Conservation (phyloP, 2,329 filamentous ascomycete genomes). For the Blastomyces silverae region DNA sequence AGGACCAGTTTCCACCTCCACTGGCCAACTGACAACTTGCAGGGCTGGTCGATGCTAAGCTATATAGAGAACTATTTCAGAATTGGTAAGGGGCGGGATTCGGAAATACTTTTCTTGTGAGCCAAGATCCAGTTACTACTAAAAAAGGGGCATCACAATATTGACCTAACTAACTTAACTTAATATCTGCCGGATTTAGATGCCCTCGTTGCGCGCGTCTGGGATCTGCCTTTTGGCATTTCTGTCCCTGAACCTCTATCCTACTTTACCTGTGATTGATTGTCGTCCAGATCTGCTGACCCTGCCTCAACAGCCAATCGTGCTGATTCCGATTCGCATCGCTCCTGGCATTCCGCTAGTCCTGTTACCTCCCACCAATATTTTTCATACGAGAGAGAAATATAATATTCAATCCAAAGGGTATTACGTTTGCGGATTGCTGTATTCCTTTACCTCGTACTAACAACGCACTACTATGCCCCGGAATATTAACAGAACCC, state of each 20-base stretch:
- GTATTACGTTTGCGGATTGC: neutral
- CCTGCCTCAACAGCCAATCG: neutral
- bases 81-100: neutral
- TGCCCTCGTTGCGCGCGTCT: neutral
- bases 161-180: neutral
- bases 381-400: neutral
- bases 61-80: neutral
- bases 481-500: neutral
- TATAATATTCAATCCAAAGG: neutral
- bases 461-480: neutral
- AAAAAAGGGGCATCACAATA: neutral
- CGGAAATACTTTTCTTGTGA: neutral
- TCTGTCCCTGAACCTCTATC: neutral
- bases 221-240: neutral
- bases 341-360: neutral
- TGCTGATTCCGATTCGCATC: neutral
- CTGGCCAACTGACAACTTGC: neutral
- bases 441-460: neutral
- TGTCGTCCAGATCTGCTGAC: neutral
- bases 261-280: neutral
- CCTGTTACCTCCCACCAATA: neutral
- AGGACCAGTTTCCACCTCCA: neutral
- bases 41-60: neutral
- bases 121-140: neutral
- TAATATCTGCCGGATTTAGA: neutral